Conservation (phyloP, 345 rosid genomes). For the Dovyalis caffra region DNA sequence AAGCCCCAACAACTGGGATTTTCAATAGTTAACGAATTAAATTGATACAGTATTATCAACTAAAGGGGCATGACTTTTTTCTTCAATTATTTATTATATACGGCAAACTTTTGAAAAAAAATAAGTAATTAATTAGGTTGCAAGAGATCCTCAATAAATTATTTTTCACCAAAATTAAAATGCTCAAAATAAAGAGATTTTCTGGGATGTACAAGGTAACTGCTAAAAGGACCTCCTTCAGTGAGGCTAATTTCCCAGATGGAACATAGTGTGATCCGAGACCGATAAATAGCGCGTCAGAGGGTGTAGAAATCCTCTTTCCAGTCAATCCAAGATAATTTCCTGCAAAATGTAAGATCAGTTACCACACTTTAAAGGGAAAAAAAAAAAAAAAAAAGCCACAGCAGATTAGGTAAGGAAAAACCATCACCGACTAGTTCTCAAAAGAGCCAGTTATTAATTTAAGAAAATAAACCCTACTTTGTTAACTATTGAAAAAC, state of each 20-base stretch:
- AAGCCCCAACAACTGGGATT: neutral
- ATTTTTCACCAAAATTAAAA: conserved; percentile 3
- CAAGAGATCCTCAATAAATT: neutral
- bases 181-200: neutral
- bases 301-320: conserved; percentile 74
- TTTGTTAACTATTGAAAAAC: neutral
- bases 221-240: conserved; percentile 70
- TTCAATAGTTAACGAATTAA: conserved; percentile 9
- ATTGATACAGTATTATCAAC: neutral
- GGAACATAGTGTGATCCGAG: conserved; percentile 85
- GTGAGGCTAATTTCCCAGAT: conserved; percentile 56
- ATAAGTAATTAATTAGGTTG: too few species aligned
- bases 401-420: neutral
- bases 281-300: conserved; percentile 80
- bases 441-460: neutral
- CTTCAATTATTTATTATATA: neutral
- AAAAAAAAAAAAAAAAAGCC: neutral
- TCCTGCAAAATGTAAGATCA: conserved; percentile 50
- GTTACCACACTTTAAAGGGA: neutral
- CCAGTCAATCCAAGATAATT: conserved; percentile 94
- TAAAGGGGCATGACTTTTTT: neutral
- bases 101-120: neutral
- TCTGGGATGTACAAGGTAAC: conserved; percentile 49
- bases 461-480: neutral
- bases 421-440: neutral